phyloP scores from a whole-genome alignment of 352 stramenopile species.

The Phytophthora hybrid region DNA sequence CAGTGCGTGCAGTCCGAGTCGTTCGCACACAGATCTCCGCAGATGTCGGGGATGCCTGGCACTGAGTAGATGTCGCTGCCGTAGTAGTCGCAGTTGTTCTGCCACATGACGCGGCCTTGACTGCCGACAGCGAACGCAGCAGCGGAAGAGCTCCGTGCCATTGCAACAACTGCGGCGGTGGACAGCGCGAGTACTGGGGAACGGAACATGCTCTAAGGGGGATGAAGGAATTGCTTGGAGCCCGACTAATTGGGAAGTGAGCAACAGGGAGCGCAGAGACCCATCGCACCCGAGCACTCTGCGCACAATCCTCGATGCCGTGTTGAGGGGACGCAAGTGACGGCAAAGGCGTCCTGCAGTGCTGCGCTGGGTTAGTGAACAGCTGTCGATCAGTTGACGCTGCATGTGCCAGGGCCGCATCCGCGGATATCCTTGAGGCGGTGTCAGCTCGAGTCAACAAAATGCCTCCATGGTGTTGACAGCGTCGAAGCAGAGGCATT shows the following conservation, averaged over 20 bases:
- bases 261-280: slow-evolving; percentile 14
- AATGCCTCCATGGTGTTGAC: not conserved
- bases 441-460: slow-evolving; percentile 12
- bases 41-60: slow-evolving; percentile 43
- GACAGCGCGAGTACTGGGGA: slow-evolving; percentile 23
- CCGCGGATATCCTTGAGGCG: slow-evolving; percentile 20
- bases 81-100: slow-evolving; percentile 57
- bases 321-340: slow-evolving; percentile 9
- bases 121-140: slow-evolving; percentile 42
- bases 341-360: slow-evolving; percentile 23
- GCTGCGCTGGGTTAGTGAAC: slow-evolving; percentile 11
- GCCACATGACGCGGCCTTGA: slow-evolving; percentile 53
- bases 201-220: slow-evolving; percentile 27
- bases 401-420: slow-evolving; percentile 16
- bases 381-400: slow-evolving; percentile 31
- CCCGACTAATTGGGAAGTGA: slow-evolving; percentile 36
- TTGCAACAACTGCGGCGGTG: not conserved
- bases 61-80: slow-evolving; percentile 39
- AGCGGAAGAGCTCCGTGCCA: slow-evolving; percentile 9
- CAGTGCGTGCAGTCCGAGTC: slow-evolving; percentile 50
- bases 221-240: slow-evolving; percentile 5
- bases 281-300: slow-evolving; percentile 16
- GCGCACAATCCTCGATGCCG: slow-evolving; percentile 7
- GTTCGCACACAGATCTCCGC: slow-evolving; percentile 47
- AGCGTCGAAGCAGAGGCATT: not conserved